Base-by-base conservation (phyloP, 257 asterid species). In the Handroanthus guayacan region DNA sequence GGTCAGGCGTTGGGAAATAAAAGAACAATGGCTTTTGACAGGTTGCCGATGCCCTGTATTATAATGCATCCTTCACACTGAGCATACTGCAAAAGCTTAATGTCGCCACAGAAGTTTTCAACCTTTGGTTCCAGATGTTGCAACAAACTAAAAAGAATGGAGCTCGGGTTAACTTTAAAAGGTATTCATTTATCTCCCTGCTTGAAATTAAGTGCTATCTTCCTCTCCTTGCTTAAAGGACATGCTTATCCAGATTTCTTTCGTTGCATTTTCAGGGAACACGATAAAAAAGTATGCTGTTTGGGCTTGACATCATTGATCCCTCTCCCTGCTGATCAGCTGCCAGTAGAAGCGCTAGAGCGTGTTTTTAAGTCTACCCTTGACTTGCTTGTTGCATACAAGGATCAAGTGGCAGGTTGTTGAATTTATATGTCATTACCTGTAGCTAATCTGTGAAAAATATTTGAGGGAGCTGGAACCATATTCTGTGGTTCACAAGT, bases 401-500 rank as follows among this genome's bases (percentile, higher is more conserved):
- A 95, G 87, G 96, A 93, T 67, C 99, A 95, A 86, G 74, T 95
- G 73, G 97, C 96, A 89, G 99, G 99, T 92, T 76, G 99, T 92
- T 76, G 34, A 55, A 25, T 51, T 18, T 66, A 64, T 74, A 48
- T 62, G 41, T 31, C 55, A 63, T 84, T 70, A 51, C 45, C 69
- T 58, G 68, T 43, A 12, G 69, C 61, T 77, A 5, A 51, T 61
- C 63, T 20, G 68, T 14, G 31, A 25, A 25, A 16, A 18, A 75
- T 69, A 44, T 66, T 63, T 79, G 9, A 6, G 14, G 3, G 62
- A 20, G 58, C 9, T 69, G 37, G 12, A 13, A 38, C n/a, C 51
- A 17, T 45, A 13, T 58, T 65, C 44, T 65, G 48, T 63, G 34
- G 68, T 56, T 66, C 52, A 37, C 6, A 52, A 52, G 16, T 52